Base-by-base conservation (phyloP, 164 flowering plant species). In the grape (Vitis vinifera) region DNA sequence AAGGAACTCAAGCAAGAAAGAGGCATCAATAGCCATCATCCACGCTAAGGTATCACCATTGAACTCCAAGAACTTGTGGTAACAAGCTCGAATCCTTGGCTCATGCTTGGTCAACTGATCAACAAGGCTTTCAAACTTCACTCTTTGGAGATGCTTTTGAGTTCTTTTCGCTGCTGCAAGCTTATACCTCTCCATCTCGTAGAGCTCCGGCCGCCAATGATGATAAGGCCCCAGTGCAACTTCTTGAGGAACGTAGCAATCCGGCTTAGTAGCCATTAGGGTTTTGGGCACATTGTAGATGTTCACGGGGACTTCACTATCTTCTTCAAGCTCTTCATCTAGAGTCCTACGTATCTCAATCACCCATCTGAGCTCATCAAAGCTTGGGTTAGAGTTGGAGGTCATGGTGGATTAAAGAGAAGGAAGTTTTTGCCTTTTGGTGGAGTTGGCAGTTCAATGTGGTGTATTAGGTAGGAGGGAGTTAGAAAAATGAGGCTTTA, bases 11-110 rank as follows among this genome's bases (percentile, higher is more conserved):
- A 87, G 74, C 77, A 87, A 55, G 76, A 85, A 87, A 0, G 77
- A 78, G 0, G 82, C 85, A 65, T 87, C 88, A 49, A 87, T 70
- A 8, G 85, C 87, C 88, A 85, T 85, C 84, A 87, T 85, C 88
- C 44, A 31, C 7, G 44, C 44, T 0, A 77, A 56, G 6, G 77
- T 70, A 52, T 77, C 77, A 8, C 69, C 66, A n/a, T 65, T 66
- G 30, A 62, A 48, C 9, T 56, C 66, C 10, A 77, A 31, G 63
- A 51, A 59, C 66, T 53, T 73, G 62, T 77, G 77, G 55, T 77
- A 77, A 37, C 62, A 70, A 0, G 84, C 87, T 29, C 87, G 76
- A 51, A 83, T 75, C 64, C 61, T 69, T 0, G 51, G 69, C 57
- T 81, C 85, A 4, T 69, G 57, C 55, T 15, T 51, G 0, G 12